Base-by-base conservation (phyloP, 345 rosid genomes). In the Citrus medica region DNA sequence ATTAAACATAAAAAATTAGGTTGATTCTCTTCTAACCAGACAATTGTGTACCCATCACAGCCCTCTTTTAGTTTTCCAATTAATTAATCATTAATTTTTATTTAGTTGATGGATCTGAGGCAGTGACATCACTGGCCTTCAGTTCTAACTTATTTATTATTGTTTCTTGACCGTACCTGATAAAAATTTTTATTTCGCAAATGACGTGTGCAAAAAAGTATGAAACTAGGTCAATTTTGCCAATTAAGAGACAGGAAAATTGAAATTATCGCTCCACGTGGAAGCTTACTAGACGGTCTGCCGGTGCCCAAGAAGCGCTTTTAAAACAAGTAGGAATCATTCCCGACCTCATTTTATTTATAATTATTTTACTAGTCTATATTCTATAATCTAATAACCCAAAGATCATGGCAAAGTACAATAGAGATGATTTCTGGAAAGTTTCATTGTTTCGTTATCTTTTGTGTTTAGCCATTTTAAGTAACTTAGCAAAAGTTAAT, bases 251-350 rank as follows among this genome's bases (percentile, higher is more conserved):
- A 81, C 77, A 12, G 53, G 75, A 33, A 21, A 28, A 83, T 81
- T 48, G 79, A 71, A 33, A 67, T 75, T 66, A 82, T 70, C 71
- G 78, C 76, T 83, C 86, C 89, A 85, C 81, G 77, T 85, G 88
- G 89, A 82, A 77, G 76, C 58, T 73, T 48, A 35, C 38, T 3
- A 56, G n/a, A 25, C 30, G 17, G 56, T 69, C 35, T 64, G 79
- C 59, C 12, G 69, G 27, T 40, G 42, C 21, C 14, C 27, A 48
- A 40, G 79, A 56, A 60, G 42, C 35, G 28, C n/a, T 17, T 22
- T 27, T 2, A 10, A n/a, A 30, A n/a, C 8, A 7, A 42, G 59
- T 28, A 19, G 19, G 67, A 55, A 60, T 40, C 30, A 62, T 40
- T 74, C 77, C 69, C 59, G 59, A 61, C 59, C 69, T 62, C 69